A percentile compares a stretch with the other conserved stretches of the same genome.
Evolutionary conservation across 176 grass and related monocot species (phyloP).

Genomic region (Rhynchospora pubera): DNA sequence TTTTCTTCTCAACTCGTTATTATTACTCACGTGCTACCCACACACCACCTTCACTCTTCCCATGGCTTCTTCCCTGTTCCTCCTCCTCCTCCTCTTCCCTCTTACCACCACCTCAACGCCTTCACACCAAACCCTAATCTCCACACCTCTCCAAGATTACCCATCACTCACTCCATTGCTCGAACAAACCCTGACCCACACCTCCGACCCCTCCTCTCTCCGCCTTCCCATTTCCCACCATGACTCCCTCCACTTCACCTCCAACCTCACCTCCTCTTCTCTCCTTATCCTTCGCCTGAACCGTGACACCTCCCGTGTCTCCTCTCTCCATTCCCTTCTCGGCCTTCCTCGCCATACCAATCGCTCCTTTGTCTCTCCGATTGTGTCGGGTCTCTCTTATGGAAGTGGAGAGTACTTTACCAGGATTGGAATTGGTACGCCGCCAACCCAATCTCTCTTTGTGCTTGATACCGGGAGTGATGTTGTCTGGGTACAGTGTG

Average conservation of each 20-base stretch:
- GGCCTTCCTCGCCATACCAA: background rate
- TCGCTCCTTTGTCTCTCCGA: slow-evolving; percentile 29
- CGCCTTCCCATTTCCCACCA: slow-evolving; percentile 48
- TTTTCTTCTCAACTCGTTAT: background rate
- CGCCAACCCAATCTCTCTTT: slow-evolving; percentile 37
- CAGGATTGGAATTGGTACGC: slow-evolving; percentile 48
- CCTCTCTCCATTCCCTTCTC: background rate
- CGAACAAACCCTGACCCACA: background rate
- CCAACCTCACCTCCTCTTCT: slow-evolving; percentile 4
- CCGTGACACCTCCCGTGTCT: slow-evolving; percentile 16
- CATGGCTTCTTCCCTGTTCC: slow-evolving; percentile 24
- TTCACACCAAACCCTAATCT: slow-evolving; percentile 20
- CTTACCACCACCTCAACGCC: slow-evolving; percentile 7
- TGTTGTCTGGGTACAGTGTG: slow-evolving; percentile 68
- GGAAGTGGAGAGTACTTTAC: slow-evolving; percentile 72
- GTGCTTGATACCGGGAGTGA: slow-evolving; percentile 89
- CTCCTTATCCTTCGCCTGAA: slow-evolving; percentile 27
- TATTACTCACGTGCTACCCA: background rate
- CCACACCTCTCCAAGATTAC: slow-evolving; percentile 1
- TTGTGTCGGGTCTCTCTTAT: slow-evolving; percentile 42
- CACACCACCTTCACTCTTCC: background rate
- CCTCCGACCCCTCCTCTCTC: slow-evolving; percentile 14
- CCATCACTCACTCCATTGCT: background rate
- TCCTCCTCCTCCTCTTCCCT: slow-evolving; percentile 5
- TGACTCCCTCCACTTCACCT: slow-evolving; percentile 25